Evolutionary conservation across 768 basidiomycete species (phyloP), one percentile per base, ranked within the genome.

Genomic region (Multifurca ochricompacta): DNA sequence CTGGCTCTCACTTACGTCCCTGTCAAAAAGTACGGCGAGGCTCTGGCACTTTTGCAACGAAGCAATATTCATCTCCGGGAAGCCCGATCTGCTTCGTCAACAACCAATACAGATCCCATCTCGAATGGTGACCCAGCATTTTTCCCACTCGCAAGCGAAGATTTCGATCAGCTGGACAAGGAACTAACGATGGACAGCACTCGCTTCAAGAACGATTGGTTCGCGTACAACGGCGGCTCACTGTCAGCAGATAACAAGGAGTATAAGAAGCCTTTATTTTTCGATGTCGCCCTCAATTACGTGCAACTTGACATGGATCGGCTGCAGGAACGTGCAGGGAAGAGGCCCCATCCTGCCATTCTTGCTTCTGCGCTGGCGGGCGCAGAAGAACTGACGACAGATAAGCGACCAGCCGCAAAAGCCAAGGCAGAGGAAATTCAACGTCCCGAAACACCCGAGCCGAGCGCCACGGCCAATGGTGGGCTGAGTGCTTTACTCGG

Each of bases 201-300:
- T 6, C 68, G 70, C 10, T 74, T 79, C 68, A 89, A 89, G 65
- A 79, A 77, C 32, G 83, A 83, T 41, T 92, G 90, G 90, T 87
- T 87, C 62, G 74, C 80, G 1, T 77, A 76, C 65, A 89, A 89
- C 62, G 88, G 89, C 3, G 89, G 89, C 3, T 70, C 74, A 30
- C 51, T 60, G 6, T 62, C 71, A 31, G 64, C 50, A 0, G 74
- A 77, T 44, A 65, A 73, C 45, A 74, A 76, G 62, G 68, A 73
- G 35, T 73, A 83, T 64, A 83, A 85, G 72, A 95, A 95, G 65
- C 90, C 91, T 14, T 64, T 91, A 36, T 96, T 97, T 74, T 96
- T 94, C 70, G 90, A 96, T 66, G 87, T 91, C 57, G 93, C 91
- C 16, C 81, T 93, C 63, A 96, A 95, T 69, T 96, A 95, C 65